Evolutionary conservation across 1,284 basidiomycete species (phyloP).

Genomic region (Tremellales sp.): DNA sequence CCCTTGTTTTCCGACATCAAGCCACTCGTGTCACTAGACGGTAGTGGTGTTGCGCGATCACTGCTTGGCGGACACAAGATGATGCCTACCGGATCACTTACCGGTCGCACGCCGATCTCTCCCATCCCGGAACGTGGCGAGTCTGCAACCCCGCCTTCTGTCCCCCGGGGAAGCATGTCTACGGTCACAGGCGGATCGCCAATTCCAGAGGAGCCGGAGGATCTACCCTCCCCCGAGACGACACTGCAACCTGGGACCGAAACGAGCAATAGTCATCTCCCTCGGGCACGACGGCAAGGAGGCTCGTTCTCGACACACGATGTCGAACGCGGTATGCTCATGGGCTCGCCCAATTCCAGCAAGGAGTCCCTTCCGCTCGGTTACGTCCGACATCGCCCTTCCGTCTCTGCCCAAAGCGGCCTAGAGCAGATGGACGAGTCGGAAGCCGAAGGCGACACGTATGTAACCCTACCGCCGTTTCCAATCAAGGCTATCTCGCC

Average conservation of each 20-base stretch:
- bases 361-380: conserved; percentile 4
- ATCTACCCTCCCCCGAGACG: conserved; percentile 26
- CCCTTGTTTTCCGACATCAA: conserved; percentile 69
- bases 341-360: conserved; percentile 53
- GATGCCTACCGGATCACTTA: conserved; percentile 19
- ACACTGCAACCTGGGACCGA: conserved; percentile 28
- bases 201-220: conserved; percentile 16
- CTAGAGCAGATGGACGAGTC: conserved; percentile 18
- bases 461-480: conserved; percentile 3
- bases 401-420: conserved; percentile 21
- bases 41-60: conserved; percentile 36
- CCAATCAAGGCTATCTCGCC: conserved; percentile 6
- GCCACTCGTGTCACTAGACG: conserved; percentile 57
- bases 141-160: conserved; percentile 36
- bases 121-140: conserved; percentile 48
- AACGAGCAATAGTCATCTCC: conserved; percentile 48
- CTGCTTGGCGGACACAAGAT: conserved; percentile 23
- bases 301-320: conserved; percentile 90
- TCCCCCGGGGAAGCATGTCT: conserved; percentile 3
- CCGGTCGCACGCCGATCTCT: conserved; percentile 45
- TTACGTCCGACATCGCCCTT: conserved; percentile 22
- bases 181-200: conserved; percentile 16
- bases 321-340: conserved; percentile 75
- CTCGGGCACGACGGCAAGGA: conserved; percentile 66
- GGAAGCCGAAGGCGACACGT: conserved; percentile 12